Percentiles rank a stretch among this genome's conserved stretches.
These are phyloP conservation scores for Thermomyces lanuginosus DNA, from an alignment of 2,329 filamentous ascomycete species.

Conservation along the genomic window DNA sequence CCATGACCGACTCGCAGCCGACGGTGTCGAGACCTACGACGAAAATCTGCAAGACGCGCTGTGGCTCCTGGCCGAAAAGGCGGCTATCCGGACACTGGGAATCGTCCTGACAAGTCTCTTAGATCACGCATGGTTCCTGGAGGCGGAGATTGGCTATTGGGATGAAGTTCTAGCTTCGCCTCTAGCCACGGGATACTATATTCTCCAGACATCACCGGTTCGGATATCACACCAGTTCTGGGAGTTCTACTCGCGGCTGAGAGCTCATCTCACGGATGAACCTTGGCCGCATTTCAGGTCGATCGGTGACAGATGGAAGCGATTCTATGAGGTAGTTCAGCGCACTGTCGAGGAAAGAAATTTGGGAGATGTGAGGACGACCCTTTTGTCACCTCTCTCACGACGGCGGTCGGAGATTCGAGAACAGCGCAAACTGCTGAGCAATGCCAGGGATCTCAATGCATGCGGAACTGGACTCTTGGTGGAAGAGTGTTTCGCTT, in stretches of 20 bases:
- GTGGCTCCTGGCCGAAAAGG: conserved; percentile 5
- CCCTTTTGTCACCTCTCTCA: conserved; percentile 4
- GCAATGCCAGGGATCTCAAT: conserved; percentile 3
- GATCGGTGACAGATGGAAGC: conserved; percentile 3
- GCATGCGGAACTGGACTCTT: conserved; percentile 6
- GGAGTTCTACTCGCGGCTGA: conserved; percentile 1
- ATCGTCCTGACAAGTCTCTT: conserved; percentile 2
- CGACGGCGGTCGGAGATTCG: conserved; percentile 2
- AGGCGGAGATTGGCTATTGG: conserved; percentile 5
- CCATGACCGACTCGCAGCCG: neutral
- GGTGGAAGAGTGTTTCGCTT: conserved; percentile 5
- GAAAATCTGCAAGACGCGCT: conserved; percentile 1
- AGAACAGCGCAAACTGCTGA: conserved; percentile 2
- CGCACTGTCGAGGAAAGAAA: conserved; percentile 3
- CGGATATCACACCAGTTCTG: conserved; percentile 1
- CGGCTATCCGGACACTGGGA: conserved; percentile 4
- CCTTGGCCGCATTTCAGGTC: neutral
- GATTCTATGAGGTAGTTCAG: conserved; percentile 5
- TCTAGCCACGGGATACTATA: conserved; percentile 5
- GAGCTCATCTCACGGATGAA: conserved; percentile 1
- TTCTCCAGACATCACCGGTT: conserved; percentile 3
- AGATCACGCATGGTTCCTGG: conserved; percentile 3
- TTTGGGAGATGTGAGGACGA: conserved; percentile 1
- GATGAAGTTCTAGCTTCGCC: conserved; percentile 4
- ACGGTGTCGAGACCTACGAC: neutral